Evolutionary conservation across 495 filamentous ascomycete species (phyloP).

Genomic region (Articulospora tetracladia): DNA sequence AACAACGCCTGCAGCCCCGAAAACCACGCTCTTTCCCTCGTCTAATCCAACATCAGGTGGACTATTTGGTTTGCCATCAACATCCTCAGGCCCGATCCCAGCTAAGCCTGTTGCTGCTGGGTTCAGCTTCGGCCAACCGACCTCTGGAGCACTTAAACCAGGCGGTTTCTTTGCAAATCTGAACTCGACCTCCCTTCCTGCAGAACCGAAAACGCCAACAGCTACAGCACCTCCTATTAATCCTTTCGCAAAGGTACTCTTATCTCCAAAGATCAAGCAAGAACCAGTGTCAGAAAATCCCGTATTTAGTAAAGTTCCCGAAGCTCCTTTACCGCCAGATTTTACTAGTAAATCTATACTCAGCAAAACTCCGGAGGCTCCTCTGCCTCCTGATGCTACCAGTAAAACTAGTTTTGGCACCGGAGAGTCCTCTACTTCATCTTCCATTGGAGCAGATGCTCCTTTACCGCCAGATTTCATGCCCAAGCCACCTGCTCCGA

Average conservation of each 20-base stretch:
- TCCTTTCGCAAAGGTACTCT: conserved; percentile 7
- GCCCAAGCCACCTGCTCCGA: conserved; percentile 1
- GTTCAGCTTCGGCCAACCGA: conserved; percentile 18
- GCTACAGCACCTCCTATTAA: not conserved
- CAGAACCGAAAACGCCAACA: conserved; percentile 13
- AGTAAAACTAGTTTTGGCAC: conserved; percentile 61
- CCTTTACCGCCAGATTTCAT: conserved; percentile 62
- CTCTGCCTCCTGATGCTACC: conserved; percentile 74
- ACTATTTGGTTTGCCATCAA: conserved; percentile 24
- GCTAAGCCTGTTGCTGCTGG: conserved; percentile 22
- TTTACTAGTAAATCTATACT: not conserved
- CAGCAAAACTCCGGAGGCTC: conserved; percentile 38
- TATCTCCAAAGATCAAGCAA: conserved; percentile 33
- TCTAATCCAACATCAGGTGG: conserved; percentile 23
- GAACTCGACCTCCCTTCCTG: not conserved
- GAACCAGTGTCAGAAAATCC: conserved; percentile 21
- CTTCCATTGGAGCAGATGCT: conserved; percentile 36
- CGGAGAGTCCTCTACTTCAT: conserved; percentile 64
- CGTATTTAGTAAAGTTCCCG: conserved; percentile 21
- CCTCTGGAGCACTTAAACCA: conserved; percentile 10
- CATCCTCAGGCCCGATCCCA: conserved; percentile 29
- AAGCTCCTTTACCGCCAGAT: conserved; percentile 72
- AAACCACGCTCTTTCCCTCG: conserved; percentile 34
- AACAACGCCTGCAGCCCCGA: conserved; percentile 45
- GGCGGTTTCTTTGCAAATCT: conserved; percentile 8